A percentile compares a stretch with the other conserved stretches of the same genome.
Evolutionary conservation across 2,329 filamentous ascomycete genomes (phyloP).

Genomic region (Lasiodiplodia theobromae): DNA sequence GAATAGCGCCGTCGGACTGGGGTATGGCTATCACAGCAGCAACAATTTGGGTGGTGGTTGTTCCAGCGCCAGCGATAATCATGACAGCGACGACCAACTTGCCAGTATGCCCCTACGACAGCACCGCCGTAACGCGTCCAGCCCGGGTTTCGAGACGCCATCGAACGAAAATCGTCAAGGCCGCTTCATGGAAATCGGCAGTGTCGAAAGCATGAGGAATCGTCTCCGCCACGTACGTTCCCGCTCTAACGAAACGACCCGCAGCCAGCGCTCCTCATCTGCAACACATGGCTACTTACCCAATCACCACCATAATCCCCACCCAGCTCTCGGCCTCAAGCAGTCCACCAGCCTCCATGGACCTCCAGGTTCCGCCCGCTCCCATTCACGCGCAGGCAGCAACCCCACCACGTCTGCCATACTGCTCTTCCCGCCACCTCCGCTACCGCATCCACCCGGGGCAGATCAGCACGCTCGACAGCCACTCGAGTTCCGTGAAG

Average conservation of each 20-base stretch:
- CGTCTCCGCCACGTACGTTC: slow-evolving; percentile 41
- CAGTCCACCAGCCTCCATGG: neutral
- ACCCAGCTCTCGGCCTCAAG: slow-evolving; percentile 3
- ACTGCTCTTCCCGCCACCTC: neutral
- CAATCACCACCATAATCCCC: neutral
- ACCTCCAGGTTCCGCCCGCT: neutral
- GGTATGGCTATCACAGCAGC: slow-evolving; percentile 24
- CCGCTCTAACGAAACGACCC: slow-evolving; percentile 42
- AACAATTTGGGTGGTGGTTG: slow-evolving; percentile 34
- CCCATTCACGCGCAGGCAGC: slow-evolving; percentile 17
- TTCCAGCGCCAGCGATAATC: slow-evolving; percentile 42
- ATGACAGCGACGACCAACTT: slow-evolving; percentile 5
- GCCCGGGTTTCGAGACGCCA: slow-evolving; percentile 36
- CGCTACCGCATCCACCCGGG: neutral
- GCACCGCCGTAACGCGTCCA: neutral
- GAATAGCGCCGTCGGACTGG: slow-evolving; percentile 19
- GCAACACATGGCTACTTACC: slow-evolving; percentile 3
- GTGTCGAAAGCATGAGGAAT: slow-evolving; percentile 35
- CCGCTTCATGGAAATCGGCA: slow-evolving; percentile 3
- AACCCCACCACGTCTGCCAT: neutral
- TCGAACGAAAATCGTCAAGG: slow-evolving; percentile 35
- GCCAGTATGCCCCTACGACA: neutral
- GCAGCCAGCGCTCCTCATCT: slow-evolving; percentile 12
- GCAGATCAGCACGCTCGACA: slow-evolving; percentile 26
- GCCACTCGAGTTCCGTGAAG: slow-evolving; percentile 46